Evolutionary conservation across 2,329 filamentous ascomycete genomes (phyloP).

Genomic region (Aspergillus sp.): DNA sequence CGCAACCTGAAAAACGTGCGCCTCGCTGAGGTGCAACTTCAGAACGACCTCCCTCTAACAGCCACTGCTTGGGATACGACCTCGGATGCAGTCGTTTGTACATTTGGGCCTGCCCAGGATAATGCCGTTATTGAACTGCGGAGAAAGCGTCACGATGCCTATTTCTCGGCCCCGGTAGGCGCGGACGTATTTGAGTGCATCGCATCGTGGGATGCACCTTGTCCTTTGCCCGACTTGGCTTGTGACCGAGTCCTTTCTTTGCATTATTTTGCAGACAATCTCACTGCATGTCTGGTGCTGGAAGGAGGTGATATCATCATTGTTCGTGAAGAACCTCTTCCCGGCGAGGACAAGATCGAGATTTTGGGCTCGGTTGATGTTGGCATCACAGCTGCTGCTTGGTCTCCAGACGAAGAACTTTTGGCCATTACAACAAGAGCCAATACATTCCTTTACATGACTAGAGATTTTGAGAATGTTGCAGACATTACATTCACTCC

Average conservation of each 20-base stretch:
- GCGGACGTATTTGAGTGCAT: slow-evolving; percentile 48
- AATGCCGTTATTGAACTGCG: slow-evolving; percentile 70
- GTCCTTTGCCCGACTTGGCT: slow-evolving; percentile 67
- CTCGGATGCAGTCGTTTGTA: slow-evolving; percentile 72
- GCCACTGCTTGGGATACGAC: slow-evolving; percentile 82
- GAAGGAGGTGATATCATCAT: slow-evolving; percentile 87
- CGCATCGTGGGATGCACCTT: slow-evolving; percentile 84
- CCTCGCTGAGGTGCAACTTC: slow-evolving; percentile 61
- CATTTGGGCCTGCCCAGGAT: slow-evolving; percentile 72
- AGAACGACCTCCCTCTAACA: slow-evolving; percentile 59
- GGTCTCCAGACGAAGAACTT: slow-evolving; percentile 94
- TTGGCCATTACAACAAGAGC: slow-evolving; percentile 76
- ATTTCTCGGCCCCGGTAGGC: slow-evolving; percentile 37
- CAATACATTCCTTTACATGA: slow-evolving; percentile 85
- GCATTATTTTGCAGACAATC: slow-evolving; percentile 79
- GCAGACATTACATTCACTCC: slow-evolving; percentile 66
- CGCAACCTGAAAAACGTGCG: slow-evolving; percentile 79
- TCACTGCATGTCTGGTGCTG: slow-evolving; percentile 74
- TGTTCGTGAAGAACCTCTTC: slow-evolving; percentile 66
- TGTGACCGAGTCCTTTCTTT: slow-evolving; percentile 73
- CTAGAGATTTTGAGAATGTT: slow-evolving; percentile 79
- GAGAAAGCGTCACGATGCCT: slow-evolving; percentile 37
- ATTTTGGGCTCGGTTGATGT: slow-evolving; percentile 93
- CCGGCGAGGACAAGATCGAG: slow-evolving; percentile 75
- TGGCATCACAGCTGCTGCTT: slow-evolving; percentile 81